Evolutionary conservation across 495 filamentous ascomycete species (phyloP), one percentile per base, ranked within the genome.

Genomic region (Aspergillus conjunctus): DNA sequence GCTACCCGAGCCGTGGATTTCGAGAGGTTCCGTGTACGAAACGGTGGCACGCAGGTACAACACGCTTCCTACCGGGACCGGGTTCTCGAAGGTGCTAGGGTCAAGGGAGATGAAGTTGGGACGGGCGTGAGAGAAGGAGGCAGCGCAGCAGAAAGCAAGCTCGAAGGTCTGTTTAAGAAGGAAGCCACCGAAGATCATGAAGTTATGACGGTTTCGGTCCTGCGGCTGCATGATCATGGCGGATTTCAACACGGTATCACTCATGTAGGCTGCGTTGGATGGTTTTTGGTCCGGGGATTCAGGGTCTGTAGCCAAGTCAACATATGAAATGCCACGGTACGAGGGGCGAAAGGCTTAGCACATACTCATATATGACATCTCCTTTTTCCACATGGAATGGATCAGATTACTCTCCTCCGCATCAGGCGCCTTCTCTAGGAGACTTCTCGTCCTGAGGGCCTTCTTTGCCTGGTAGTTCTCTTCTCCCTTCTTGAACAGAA

Each of bases 121-220:
- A 0, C 90, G 79, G 0, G 82, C 77, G 69, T 92, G 90, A 0
- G 90, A 83, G 63, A 90, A 90, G 4, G 87, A 85, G 0, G 91
- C 89, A n/a, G 87, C 89, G 69, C 89, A 91, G 72, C 88, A 91
- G 75, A 95, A 95, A n/a, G 91, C 90, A 1, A 95, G 81, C 73
- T 95, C 91, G 66, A 93, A 93, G 4, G 88, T 88, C 61, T 88
- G 84, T 69, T 91, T 91, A 0, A 95, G 79, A 1, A 93, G 83
- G 71, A 91, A 93, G 18, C 91, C 91, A 21, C 91, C 91, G 67
- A 93, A 95, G 52, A 95, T 92, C 90, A 92, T 92, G 77, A 92
- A 92, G 65, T 90, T 88, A 75, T 93, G 90, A 3, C 90, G 79
- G 72, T 93, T 93, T 34, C 91, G 86, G 68, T 91, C 86, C 71